Evolutionary conservation across 371 early-diverging fungal species (phyloP).

Genomic region (Sporodiniella umbellata): DNA sequence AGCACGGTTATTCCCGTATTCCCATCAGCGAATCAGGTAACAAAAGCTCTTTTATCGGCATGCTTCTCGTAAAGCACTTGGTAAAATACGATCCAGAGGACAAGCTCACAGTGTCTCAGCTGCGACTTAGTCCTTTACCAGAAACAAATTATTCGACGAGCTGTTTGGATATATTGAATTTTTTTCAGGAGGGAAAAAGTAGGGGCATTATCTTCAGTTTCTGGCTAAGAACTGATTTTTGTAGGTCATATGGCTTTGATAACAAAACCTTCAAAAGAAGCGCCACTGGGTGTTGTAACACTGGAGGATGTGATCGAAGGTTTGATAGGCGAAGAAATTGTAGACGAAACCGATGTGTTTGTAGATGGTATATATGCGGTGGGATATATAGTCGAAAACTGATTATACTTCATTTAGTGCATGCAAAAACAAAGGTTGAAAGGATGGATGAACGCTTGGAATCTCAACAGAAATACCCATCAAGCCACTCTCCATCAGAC

Average conservation of each 20-base stretch:
- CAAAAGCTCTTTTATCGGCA: conserved; percentile 76
- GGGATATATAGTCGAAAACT: neutral
- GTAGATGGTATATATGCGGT: conserved; percentile 55
- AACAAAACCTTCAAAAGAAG: conserved; percentile 47
- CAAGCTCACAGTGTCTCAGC: conserved; percentile 60
- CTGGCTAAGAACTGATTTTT: neutral
- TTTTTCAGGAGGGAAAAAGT: conserved; percentile 90
- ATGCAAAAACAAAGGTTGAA: conserved; percentile 6
- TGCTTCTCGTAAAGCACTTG: conserved; percentile 85
- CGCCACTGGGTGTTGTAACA: conserved; percentile 86
- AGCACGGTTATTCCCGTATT: conserved; percentile 88
- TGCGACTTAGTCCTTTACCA: conserved; percentile 71
- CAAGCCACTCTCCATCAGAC: neutral
- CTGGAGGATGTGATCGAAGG: conserved; percentile 97
- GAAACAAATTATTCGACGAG: conserved; percentile 71
- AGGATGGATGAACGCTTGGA: neutral
- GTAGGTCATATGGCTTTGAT: conserved; percentile 70
- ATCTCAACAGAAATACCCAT: neutral
- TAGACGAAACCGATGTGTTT: conserved; percentile 93
- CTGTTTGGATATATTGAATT: conserved; percentile 87
- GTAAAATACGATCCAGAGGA: conserved; percentile 84
- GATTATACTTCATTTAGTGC: neutral
- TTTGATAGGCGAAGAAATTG: conserved; percentile 88
- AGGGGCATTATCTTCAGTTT: neutral
- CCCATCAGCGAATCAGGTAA: conserved; percentile 69